Evolutionary conservation across 345 rosid genomes (phyloP), one percentile per base, ranked within the genome.

Genomic region (Citrus cavaleriei): DNA sequence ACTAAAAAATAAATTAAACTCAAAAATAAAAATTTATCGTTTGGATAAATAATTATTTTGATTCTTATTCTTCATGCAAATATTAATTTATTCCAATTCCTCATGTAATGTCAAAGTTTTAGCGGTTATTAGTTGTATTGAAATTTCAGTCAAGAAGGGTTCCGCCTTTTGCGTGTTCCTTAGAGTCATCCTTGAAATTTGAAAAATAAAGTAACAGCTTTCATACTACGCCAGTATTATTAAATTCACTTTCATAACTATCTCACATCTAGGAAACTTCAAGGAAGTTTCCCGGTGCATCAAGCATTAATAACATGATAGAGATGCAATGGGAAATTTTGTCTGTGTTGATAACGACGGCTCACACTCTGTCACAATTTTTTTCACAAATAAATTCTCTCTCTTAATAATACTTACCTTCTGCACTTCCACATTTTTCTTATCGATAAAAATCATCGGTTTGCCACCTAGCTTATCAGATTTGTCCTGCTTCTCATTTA

Each of bases 221-320:
- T 6, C 68, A 8, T 18, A 10, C 24, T 55, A 32, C 10, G 63
- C 57, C 21, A 34, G 4, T 8, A 18, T 66, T 55, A 16, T 65
- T 70, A 42, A 66, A 58, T 65, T 40, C 2, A 3, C 5, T 32
- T 21, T 54, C 35, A 32, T 78, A 74, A 61, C 57, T 58, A 22
- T 1, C 10, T 19, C 5, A 35, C 24, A 69, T 55, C 10, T 1
- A 70, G 8, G 90, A 88, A 88, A 51, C 68, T 88, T 86, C 93
- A 65, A 21, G 2, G 90, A 81, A 82, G 22, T 75, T 90, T 86
- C 88, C 37, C 34, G 0, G 24, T 21, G 34, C 46, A 66, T 27
- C 54, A 10, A 38, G 10, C 28, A 68, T 38, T 68, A 1, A 68
- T 10, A 68, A 68, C 19, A 21, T 2, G 22, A 21, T 18, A 38